These are phyloP conservation scores for Schizonepeta tenuifolia DNA, from an alignment of 257 asterid species.

Conservation along the genomic window DNA sequence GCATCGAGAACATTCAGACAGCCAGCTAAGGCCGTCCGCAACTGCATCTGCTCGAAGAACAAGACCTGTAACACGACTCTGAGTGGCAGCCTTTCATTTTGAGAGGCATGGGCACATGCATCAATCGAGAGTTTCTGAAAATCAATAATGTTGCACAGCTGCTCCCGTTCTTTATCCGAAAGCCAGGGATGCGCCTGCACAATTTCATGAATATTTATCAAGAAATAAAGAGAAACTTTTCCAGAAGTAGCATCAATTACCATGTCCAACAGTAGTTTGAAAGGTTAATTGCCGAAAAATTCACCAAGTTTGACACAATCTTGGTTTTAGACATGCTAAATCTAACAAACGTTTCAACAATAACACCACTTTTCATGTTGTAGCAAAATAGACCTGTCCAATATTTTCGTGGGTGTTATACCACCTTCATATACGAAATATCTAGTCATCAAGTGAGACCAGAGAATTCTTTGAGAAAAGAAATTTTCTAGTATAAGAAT, in stretches of 20 bases:
- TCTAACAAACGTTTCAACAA: too few species aligned
- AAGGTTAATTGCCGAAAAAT: background rate
- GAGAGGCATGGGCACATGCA: constrained; percentile 98
- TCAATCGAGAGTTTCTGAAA: constrained; percentile 93
- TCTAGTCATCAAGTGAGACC: too few species aligned
- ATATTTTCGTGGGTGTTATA: background rate
- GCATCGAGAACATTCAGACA: constrained; percentile 70
- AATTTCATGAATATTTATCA: constrained; percentile 27
- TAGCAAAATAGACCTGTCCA: background rate
- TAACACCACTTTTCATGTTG: background rate
- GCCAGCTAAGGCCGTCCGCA: constrained; percentile 83
- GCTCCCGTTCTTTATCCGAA: constrained; percentile 73
- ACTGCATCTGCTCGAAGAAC: constrained; percentile 92
- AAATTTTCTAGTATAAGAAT: background rate
- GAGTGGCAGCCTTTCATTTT: constrained; percentile 85
- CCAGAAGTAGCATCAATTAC: background rate
- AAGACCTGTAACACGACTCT: constrained; percentile 86
- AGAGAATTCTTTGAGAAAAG: background rate
- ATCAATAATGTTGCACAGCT: constrained; percentile 75
- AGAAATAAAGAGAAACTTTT: constrained; percentile 2
- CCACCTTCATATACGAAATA: background rate
- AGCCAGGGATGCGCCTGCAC: constrained; percentile 92
- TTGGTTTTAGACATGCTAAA: background rate
- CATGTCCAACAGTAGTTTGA: background rate
- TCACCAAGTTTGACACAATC: background rate